phyloP scores from a whole-genome alignment of 345 rosid species.

The Citrus australasica region DNA sequence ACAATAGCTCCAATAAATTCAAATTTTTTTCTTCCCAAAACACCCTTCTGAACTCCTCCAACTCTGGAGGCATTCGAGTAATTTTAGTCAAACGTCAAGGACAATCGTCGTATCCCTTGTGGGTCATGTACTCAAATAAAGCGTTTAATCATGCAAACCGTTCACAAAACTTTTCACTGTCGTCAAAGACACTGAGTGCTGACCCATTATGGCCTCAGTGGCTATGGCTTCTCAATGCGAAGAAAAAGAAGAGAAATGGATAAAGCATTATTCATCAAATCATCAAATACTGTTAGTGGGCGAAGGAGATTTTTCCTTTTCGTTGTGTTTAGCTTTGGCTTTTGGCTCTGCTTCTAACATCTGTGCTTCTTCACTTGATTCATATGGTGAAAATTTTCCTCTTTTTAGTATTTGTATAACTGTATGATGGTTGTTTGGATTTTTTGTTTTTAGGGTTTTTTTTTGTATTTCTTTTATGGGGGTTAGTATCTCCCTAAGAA shows the following conservation, averaged over 20 bases:
- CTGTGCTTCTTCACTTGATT: constrained; percentile 54
- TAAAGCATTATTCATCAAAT: constrained; percentile 41
- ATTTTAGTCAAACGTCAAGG: no score
- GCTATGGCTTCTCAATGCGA: background rate
- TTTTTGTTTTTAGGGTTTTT: no score
- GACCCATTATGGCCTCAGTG: background rate
- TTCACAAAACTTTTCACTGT: background rate
- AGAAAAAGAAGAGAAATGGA: constrained; percentile 28
- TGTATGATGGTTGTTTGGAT: no score
- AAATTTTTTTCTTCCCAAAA: background rate
- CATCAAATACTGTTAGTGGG: constrained; percentile 54
- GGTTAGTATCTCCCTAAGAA: no score
- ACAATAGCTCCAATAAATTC: background rate
- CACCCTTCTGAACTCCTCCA: background rate
- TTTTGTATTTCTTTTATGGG: no score
- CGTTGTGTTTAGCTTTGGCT: constrained; percentile 29
- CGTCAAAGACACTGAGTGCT: no score
- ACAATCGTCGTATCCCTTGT: background rate
- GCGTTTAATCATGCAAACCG: background rate
- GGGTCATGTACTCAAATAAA: background rate
- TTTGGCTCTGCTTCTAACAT: constrained; percentile 52
- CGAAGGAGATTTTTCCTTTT: constrained; percentile 67
- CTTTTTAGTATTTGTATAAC: no score
- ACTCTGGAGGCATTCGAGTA: no score
- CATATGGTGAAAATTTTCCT: constrained; percentile 25